Evolutionary conservation across 176 grass and related monocot species (phyloP).

Genomic region (Pontederia crassipes): DNA sequence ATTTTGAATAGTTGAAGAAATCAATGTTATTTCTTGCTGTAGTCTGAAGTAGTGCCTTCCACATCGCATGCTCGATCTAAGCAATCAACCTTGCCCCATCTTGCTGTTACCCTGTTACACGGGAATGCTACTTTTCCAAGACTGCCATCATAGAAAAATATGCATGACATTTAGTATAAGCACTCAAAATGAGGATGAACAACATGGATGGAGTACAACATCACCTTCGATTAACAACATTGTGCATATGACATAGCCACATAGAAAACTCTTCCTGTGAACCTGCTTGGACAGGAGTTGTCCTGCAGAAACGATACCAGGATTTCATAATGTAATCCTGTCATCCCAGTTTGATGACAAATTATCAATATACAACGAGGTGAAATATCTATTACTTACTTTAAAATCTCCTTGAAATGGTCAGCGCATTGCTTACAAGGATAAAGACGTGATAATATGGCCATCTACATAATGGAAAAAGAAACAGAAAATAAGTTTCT

Average conservation of each 20-base stretch:
- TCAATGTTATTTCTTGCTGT: too few species aligned
- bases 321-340: neutral
- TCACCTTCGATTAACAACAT: conserved; percentile 83
- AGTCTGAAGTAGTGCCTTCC: too few species aligned
- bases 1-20: too few species aligned
- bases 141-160: conserved; percentile 37
- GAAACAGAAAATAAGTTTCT: neutral
- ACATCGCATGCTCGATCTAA: too few species aligned
- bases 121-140: conserved; percentile 83
- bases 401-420: conserved; percentile 93
- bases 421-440: conserved; percentile 93
- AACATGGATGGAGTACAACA: conserved; percentile 3
- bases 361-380: conserved; percentile 6
- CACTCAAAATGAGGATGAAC: neutral
- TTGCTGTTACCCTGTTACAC: conserved; percentile 80
- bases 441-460: conserved; percentile 73
- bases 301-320: conserved; percentile 29
- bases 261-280: conserved; percentile 83
- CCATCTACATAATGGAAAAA: conserved; percentile 48
- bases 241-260: conserved; percentile 89
- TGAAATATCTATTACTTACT: conserved; percentile 45
- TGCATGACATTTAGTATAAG: conserved; percentile 3
- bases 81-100: conserved; percentile 93
- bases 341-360: conserved; percentile 10
- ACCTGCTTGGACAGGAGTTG: conserved; percentile 78